A percentile compares a stretch with the other conserved stretches of the same genome.
Conservation (phyloP, 139 green algal genomes). For the Prasinococcaceae sp. region DNA sequence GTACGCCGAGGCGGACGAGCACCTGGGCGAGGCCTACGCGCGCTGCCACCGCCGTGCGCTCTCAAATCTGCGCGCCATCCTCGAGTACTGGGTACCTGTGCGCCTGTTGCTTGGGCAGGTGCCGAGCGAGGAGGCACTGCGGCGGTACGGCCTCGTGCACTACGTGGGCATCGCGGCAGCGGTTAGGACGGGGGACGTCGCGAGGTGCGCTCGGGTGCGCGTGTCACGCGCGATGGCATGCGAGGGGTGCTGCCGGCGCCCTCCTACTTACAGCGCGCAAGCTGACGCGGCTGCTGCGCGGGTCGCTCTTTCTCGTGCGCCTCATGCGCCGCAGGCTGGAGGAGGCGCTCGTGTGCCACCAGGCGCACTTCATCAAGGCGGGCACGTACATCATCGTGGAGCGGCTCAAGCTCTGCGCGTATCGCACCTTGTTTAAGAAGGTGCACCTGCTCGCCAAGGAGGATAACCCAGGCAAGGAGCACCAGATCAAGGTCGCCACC, state of each 20-base stretch:
- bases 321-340: too few relatives aligned
- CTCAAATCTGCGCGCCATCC: background rate
- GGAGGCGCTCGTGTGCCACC: too few relatives aligned
- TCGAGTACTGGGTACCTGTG: background rate
- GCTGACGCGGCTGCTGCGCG: too few relatives aligned
- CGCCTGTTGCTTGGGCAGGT: background rate
- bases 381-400: conserved; percentile 52
- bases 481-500: conserved; percentile 33
- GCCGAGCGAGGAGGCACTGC: background rate
- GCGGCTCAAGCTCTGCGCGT: conserved; percentile 37
- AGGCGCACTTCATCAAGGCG: too few relatives aligned
- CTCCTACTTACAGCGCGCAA: too few relatives aligned
- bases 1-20: background rate
- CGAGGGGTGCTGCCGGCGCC: too few relatives aligned
- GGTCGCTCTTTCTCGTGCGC: too few relatives aligned
- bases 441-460: conserved; percentile 28
- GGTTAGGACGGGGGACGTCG: conserved; percentile 28
- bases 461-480: conserved; percentile 31
- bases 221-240: too few relatives aligned
- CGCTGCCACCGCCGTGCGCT: background rate
- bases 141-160: background rate
- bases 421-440: conserved; percentile 35
- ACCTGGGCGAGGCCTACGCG: conserved; percentile 14
- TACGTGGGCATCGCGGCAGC: conserved; percentile 31
- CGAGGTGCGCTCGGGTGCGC: too few relatives aligned